Evolutionary conservation across 768 basidiomycete species (phyloP).

Genomic region (Lyophyllum shimeji): DNA sequence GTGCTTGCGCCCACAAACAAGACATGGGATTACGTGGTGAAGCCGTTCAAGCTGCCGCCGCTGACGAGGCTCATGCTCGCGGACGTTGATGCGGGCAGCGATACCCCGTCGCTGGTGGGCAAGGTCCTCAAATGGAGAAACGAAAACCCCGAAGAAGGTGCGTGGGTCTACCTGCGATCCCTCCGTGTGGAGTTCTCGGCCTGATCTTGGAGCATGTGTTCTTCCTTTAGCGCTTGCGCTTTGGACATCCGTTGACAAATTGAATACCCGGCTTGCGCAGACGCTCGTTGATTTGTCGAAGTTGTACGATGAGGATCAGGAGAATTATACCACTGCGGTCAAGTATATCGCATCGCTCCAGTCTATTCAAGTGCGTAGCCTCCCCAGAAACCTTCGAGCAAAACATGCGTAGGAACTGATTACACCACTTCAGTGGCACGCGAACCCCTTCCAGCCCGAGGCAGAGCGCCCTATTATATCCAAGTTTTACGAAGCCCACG

Average conservation of each 20-base stretch:
- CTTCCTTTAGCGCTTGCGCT: conserved; percentile 50
- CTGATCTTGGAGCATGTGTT: conserved; percentile 6
- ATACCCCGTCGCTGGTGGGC: conserved; percentile 91
- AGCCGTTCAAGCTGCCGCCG: conserved; percentile 81
- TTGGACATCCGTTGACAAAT: conserved; percentile 63
- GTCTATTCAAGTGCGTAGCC: conserved; percentile 47
- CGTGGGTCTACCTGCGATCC: conserved; percentile 1
- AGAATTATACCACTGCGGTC: conserved; percentile 54
- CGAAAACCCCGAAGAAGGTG: conserved; percentile 58
- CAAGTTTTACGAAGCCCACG: conserved; percentile 58
- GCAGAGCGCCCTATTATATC: conserved; percentile 46
- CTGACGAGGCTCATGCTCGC: conserved; percentile 84
- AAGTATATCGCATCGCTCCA: conserved; percentile 63
- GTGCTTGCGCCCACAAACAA: conserved; percentile 63
- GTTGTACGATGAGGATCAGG: conserved; percentile 45
- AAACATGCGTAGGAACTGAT: neutral
- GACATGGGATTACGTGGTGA: conserved; percentile 72
- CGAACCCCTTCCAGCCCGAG: conserved; percentile 51
- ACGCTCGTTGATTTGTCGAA: conserved; percentile 52
- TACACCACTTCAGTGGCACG: conserved; percentile 48
- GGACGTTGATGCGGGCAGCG: conserved; percentile 94
- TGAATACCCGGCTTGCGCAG: conserved; percentile 59
- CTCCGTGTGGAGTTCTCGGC: neutral
- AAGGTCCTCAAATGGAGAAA: conserved; percentile 90
- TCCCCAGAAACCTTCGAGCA: neutral